Evolutionary conservation across 768 basidiomycete genomes (phyloP).

Genomic region (Suillus plorans): DNA sequence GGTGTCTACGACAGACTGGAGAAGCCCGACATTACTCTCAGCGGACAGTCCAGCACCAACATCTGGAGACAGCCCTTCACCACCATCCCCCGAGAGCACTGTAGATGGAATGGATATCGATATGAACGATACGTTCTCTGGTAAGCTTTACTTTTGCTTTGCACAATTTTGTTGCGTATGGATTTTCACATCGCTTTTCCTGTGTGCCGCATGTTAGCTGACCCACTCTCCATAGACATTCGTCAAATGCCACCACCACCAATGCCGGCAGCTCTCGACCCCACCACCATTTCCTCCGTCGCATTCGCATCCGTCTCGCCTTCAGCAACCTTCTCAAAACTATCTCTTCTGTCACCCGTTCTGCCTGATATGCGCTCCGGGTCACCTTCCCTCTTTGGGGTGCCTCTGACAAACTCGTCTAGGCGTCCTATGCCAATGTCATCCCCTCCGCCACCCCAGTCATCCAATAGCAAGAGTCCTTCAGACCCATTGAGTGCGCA

Average conservation of each 20-base stretch:
- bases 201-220: not conserved
- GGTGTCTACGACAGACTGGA: slow-evolving; percentile 24
- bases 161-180: not conserved
- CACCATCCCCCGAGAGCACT: slow-evolving; percentile 5
- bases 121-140: slow-evolving; percentile 20
- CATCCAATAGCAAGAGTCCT: slow-evolving; percentile 18
- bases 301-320: slow-evolving; percentile 37
- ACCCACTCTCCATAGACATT: slow-evolving; percentile 28
- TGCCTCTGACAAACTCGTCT: slow-evolving; percentile 11
- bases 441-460: slow-evolving; percentile 17
- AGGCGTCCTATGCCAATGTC: slow-evolving; percentile 9
- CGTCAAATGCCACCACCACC: slow-evolving; percentile 52
- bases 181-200: not conserved
- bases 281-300: slow-evolving; percentile 36
- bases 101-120: slow-evolving; percentile 19
- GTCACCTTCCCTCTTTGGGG: slow-evolving; percentile 5
- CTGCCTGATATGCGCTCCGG: slow-evolving; percentile 9
- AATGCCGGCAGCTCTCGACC: slow-evolving; percentile 44
- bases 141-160: slow-evolving; percentile 13
- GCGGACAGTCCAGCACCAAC: slow-evolving; percentile 9
- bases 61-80: slow-evolving; percentile 1
- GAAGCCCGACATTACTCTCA: slow-evolving; percentile 18
- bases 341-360: slow-evolving; percentile 45
- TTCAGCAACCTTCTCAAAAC: slow-evolving; percentile 49
- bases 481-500: not conserved